A percentile compares a stretch with the other conserved stretches of the same genome.
These are phyloP conservation scores for Fusarium sp. DNA, from an alignment of 2,329 filamentous ascomycete species.

Conservation along the genomic window DNA sequence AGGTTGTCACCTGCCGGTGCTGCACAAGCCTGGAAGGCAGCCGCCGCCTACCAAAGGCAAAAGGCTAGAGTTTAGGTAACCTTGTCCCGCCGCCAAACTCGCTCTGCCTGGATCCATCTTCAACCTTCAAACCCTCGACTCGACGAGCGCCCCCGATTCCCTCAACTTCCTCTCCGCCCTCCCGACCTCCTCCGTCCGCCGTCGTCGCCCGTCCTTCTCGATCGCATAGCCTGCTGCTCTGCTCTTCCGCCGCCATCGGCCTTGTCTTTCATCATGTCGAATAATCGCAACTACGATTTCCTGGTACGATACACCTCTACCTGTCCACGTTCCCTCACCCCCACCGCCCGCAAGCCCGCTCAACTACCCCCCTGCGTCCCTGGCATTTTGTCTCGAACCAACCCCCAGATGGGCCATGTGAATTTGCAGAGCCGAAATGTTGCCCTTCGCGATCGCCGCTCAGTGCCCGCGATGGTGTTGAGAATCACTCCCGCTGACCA, in stretches of 20 bases:
- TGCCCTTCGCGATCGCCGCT: not conserved
- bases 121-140: conserved; percentile 34
- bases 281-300: conserved; percentile 99
- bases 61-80: not conserved
- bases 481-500: conserved; percentile 16
- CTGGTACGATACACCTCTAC: conserved; percentile 71
- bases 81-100: conserved; percentile 28
- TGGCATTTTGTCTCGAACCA: conserved; percentile 17
- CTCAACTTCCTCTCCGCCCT: conserved; percentile 2
- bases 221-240: conserved; percentile 29
- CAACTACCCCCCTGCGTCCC: conserved; percentile 22
- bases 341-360: conserved; percentile 34
- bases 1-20: not conserved
- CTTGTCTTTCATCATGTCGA: conserved; percentile 77
- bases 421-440: conserved; percentile 4
- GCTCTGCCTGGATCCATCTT: conserved; percentile 25
- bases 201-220: conserved; percentile 16
- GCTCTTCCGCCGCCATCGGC: conserved; percentile 22
- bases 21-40: not conserved
- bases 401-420: conserved; percentile 11
- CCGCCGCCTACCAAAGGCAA: not conserved
- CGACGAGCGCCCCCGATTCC: conserved; percentile 9
- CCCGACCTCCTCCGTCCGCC: conserved; percentile 20
- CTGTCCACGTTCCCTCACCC: conserved; percentile 12
- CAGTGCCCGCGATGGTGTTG: not conserved